Evolutionary conservation across 169 alveolate species (phyloP).

Genomic region (Miamiensis avidus): DNA sequence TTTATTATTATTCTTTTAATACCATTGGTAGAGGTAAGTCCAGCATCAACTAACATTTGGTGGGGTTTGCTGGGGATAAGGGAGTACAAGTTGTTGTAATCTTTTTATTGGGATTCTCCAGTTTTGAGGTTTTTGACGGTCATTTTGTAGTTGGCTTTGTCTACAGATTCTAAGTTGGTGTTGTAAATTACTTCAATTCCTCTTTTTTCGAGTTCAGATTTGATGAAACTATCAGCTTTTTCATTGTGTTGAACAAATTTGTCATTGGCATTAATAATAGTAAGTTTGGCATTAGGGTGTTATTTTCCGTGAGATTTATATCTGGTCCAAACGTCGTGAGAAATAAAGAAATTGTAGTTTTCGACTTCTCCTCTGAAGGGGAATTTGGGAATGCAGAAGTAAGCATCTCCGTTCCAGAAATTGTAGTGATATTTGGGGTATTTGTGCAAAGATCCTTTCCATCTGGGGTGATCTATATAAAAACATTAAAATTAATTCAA

Average conservation of each 20-base stretch:
- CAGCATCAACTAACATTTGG: conserved; percentile 40
- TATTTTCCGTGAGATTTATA: conserved; percentile 24
- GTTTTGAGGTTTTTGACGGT: conserved; percentile 33
- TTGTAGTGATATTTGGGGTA: conserved; percentile 22
- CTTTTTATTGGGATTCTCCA: conserved; percentile 29
- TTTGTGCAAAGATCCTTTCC: conserved; percentile 23
- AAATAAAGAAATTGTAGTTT: conserved; percentile 37
- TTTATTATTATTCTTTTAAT: no score
- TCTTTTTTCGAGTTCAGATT: conserved; percentile 29
- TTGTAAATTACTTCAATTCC: conserved; percentile 43
- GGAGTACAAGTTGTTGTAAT: conserved; percentile 29
- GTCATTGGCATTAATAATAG: conserved; percentile 46
- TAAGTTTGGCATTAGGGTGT: conserved; percentile 7
- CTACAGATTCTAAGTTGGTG: conserved; percentile 26
- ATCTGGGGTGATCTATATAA: conserved; percentile 7
- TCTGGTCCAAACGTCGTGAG: conserved; percentile 42
- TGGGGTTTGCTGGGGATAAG: conserved; percentile 40
- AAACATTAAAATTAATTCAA: no score
- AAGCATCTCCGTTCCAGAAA: conserved; percentile 35
- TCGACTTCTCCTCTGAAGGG: conserved; percentile 53
- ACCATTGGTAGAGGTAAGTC: conserved; percentile 53
- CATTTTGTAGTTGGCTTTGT: conserved; percentile 24
- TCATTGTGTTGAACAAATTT: conserved; percentile 42
- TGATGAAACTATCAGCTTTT: conserved; percentile 41
- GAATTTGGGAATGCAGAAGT: conserved; percentile 48